phyloP scores from a whole-genome alignment of 2,329 filamentous ascomycete species.

The Emergomyces africanus region DNA sequence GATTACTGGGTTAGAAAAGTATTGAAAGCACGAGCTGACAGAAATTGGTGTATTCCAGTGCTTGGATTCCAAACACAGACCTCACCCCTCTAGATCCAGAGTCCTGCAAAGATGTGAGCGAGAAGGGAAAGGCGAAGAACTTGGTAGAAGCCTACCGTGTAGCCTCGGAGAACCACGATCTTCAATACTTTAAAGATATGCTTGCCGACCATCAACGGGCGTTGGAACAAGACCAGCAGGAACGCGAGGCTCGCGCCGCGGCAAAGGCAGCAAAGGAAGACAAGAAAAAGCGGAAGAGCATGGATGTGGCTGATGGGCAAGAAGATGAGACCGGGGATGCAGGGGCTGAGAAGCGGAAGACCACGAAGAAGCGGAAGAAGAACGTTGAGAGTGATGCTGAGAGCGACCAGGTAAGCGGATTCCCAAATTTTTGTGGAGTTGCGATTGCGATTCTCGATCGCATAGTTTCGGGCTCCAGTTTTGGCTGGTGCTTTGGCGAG shows the following conservation, averaged over 20 bases:
- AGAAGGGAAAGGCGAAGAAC: conserved; percentile 65
- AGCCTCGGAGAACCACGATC: conserved; percentile 62
- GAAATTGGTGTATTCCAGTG: conserved; percentile 40
- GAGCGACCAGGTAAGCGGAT: conserved; percentile 50
- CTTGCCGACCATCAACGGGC: conserved; percentile 48
- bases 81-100: conserved; percentile 65
- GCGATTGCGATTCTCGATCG: not conserved
- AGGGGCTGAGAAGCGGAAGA: conserved; percentile 41
- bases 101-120: conserved; percentile 54
- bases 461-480: not conserved
- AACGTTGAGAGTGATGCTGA: conserved; percentile 53
- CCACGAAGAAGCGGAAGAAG: conserved; percentile 72
- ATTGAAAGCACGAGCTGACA: not conserved
- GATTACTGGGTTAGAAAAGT: not conserved
- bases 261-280: conserved; percentile 43
- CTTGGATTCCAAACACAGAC: conserved; percentile 80
- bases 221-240: conserved; percentile 45
- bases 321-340: conserved; percentile 42
- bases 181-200: conserved; percentile 74
- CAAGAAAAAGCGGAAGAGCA: conserved; percentile 38
- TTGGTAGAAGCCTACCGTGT: conserved; percentile 68
- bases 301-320: conserved; percentile 35
- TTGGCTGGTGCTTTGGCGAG: not conserved
- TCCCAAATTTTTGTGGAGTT: not conserved
- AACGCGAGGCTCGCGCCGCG: conserved; percentile 51